phyloP scores from a whole-genome alignment of 139 green algal species.

The Chlorella vulgaris region DNA sequence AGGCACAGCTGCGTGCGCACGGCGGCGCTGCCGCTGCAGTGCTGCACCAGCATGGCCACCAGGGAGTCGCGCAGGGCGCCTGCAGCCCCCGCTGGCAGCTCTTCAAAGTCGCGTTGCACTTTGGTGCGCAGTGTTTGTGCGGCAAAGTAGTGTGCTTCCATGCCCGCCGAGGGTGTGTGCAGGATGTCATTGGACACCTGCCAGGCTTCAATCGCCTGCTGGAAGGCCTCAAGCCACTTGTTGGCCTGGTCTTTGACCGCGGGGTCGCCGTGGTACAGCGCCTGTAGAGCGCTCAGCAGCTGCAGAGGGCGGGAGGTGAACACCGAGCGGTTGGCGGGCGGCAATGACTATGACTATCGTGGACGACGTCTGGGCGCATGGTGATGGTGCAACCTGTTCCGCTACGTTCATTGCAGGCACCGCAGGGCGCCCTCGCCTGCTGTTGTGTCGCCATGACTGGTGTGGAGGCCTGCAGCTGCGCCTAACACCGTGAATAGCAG shows the following conservation, averaged over 20 bases:
- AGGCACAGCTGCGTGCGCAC: constrained; percentile 91
- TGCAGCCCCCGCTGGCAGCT: constrained; percentile 73
- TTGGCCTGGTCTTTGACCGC: constrained; percentile 70
- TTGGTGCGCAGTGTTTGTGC: constrained; percentile 93
- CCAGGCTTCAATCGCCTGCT: constrained; percentile 76
- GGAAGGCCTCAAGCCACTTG: constrained; percentile 86
- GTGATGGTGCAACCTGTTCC: too few species aligned
- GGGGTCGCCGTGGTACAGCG: constrained; percentile 79
- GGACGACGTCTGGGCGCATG: too few species aligned
- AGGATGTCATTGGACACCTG: constrained; percentile 74
- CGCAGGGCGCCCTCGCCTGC: not conserved
- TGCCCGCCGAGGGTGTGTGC: constrained; percentile 59
- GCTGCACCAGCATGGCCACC: constrained; percentile 71
- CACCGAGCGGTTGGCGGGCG: not conserved
- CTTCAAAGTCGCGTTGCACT: constrained; percentile 91
- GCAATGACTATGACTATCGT: too few species aligned
- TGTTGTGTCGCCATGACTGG: not conserved
- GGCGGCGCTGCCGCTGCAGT: constrained; percentile 40
- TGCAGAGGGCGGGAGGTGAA: constrained; percentile 9
- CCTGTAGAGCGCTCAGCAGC: constrained; percentile 73
- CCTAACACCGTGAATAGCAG: not conserved
- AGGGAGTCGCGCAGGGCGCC: constrained; percentile 74
- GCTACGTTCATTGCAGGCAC: not conserved
- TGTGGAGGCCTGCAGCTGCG: too few species aligned
- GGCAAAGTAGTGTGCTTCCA: constrained; percentile 88